Conservation (phyloP, 352 stramenopile genomes). For the Achlya hypogyna region DNA sequence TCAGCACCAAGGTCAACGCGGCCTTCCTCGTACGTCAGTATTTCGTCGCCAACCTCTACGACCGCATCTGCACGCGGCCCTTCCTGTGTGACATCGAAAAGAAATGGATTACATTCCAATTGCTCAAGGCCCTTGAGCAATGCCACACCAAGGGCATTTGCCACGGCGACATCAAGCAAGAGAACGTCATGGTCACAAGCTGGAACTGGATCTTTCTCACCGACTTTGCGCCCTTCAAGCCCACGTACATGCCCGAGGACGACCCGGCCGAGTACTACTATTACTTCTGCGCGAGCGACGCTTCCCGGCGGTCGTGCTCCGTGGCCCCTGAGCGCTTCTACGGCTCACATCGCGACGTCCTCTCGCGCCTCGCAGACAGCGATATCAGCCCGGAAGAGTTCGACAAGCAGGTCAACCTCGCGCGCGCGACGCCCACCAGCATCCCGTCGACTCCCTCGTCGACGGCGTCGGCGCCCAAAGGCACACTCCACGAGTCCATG, state of each 20-base stretch:
- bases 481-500: conserved; percentile 83
- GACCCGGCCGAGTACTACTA: conserved; percentile 95
- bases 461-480: conserved; percentile 31
- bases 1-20: conserved; percentile 73
- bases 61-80: conserved; percentile 92
- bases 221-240: conserved; percentile 95
- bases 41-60: conserved; percentile 93
- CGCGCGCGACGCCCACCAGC: conserved; percentile 32
- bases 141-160: conserved; percentile 88
- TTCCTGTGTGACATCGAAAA: conserved; percentile 95
- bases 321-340: conserved; percentile 93
- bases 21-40: conserved; percentile 94
- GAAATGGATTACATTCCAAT: conserved; percentile 96
- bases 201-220: conserved; percentile 97
- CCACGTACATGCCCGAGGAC: conserved; percentile 91
- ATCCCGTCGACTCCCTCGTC: conserved; percentile 23
- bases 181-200: conserved; percentile 97
- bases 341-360: conserved; percentile 26
- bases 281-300: conserved; percentile 85
- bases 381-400: conserved; percentile 60
- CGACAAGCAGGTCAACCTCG: conserved; percentile 52
- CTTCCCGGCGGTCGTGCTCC: conserved; percentile 87
- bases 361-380: conserved; percentile 64
- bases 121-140: conserved; percentile 90
- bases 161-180: conserved; percentile 97